phyloP scores from a whole-genome alignment of 78 protist species.

The Dictyostelium firmibasis region DNA sequence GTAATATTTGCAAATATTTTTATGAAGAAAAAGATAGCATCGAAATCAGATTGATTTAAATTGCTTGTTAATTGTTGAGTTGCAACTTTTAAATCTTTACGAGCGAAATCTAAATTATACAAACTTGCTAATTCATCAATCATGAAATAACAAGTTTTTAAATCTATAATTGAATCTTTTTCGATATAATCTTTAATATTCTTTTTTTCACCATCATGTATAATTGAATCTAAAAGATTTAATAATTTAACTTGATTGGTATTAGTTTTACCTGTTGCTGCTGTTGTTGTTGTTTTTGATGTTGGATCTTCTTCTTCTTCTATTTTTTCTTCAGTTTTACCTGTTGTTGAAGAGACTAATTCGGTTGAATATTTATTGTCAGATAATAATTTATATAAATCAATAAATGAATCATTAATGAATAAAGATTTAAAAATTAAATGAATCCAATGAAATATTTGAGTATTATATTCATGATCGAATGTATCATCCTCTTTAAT shows the following conservation, averaged over 20 bases:
- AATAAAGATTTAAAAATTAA: conserved; percentile 25
- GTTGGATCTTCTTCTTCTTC: too few species aligned
- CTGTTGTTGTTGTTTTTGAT: not conserved
- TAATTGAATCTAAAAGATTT: conserved; percentile 50
- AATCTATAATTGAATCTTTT: conserved; percentile 11
- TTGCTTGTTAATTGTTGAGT: not conserved
- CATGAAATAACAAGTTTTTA: conserved; percentile 24
- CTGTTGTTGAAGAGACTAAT: not conserved
- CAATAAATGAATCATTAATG: not conserved
- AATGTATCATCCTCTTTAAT: not conserved
- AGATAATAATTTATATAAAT: not conserved
- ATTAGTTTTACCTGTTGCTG: conserved; percentile 7
- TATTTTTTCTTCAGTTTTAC: not conserved
- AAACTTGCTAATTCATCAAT: conserved; percentile 25
- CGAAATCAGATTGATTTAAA: conserved; percentile 22
- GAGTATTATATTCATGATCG: not conserved
- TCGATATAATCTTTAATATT: conserved; percentile 37
- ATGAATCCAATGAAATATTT: conserved; percentile 63
- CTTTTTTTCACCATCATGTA: conserved; percentile 13
- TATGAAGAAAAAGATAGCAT: conserved; percentile 37
- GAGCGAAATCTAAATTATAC: conserved; percentile 50
- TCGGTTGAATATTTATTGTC: not conserved
- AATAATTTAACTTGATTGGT: conserved; percentile 15
- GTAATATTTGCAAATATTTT: conserved; percentile 65
- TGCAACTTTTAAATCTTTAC: not conserved